phyloP scores from a whole-genome alignment of 768 basidiomycete species.

The Rhizopogon vulgaris region DNA sequence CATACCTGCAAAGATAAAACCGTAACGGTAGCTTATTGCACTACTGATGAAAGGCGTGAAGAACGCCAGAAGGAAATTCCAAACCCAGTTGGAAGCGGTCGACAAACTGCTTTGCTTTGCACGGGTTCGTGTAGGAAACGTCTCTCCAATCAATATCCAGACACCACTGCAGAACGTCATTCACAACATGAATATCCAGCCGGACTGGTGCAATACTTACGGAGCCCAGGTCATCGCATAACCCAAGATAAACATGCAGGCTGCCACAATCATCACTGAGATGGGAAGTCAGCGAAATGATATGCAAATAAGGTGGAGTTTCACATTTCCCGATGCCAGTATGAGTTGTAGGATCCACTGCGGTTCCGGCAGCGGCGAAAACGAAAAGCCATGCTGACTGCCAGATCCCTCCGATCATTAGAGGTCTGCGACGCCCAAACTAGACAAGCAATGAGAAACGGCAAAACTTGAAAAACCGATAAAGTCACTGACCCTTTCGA shows the following conservation, averaged over 20 bases:
- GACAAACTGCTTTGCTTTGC: conserved; percentile 67
- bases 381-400: conserved; percentile 67
- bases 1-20: conserved; percentile 64
- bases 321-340: conserved; percentile 47
- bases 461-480: background rate
- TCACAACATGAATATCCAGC: background rate
- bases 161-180: conserved; percentile 36
- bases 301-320: conserved; percentile 3
- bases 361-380: conserved; percentile 68
- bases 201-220: conserved; percentile 16
- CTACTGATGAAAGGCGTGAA: conserved; percentile 69
- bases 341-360: conserved; percentile 43
- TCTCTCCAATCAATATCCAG: conserved; percentile 77
- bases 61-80: conserved; percentile 70
- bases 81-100: conserved; percentile 62
- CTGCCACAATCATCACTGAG: conserved; percentile 55
- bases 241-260: conserved; percentile 67
- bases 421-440: conserved; percentile 59
- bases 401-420: conserved; percentile 68
- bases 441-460: conserved; percentile 13
- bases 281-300: background rate
- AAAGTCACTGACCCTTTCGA: conserved; percentile 46
- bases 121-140: conserved; percentile 66
- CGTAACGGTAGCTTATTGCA: conserved; percentile 55
- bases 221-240: conserved; percentile 71